Evolutionary conservation across 2,329 filamentous ascomycete species (phyloP), one percentile per base, ranked within the genome.

Genomic region (Trichoderma atrobrunneum): DNA sequence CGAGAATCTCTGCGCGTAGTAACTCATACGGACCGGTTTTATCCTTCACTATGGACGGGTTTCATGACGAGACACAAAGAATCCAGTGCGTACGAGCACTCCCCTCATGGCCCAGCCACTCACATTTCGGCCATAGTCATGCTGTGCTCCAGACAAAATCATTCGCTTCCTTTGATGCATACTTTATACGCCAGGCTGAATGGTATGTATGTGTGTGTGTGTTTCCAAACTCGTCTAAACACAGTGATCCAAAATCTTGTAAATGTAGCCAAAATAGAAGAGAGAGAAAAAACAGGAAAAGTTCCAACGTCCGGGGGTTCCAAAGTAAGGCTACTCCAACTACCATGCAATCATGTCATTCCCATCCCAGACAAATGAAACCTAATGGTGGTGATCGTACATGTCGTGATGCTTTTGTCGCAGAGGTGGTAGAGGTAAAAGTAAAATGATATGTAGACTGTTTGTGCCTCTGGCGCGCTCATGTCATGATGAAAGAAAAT

Each of bases 331-430:
- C 70, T 68, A 72, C 64, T 63, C 64, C 70, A 57, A 48, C 48
- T 61, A 61, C 59, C 71, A 63, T 72, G 71, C 71, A 72, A 26
- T 57, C 43, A 48, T 63, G 57, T 59, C 63, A 63, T 63, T 66
- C 57, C 64, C 48, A 62, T 70, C 54, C 56, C 67, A 54, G 21
- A 66, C 62, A 72, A 66, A 72, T 72, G 63, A 67, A 67, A 72
- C 56, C 21, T 54, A 26, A 60, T 61, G 34, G 56, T 61, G 34
- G 56, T 70, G 70, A 66, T 72, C 70, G 62, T 72, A 67, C 62
- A 72, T 68, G 59, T 72, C 65, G 64, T 72, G 7, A 72, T 62
- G 54, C 59, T 32, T 61, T 48, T 69, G 18, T 32, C 26, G 68
- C 51, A 71, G 48, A 54, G 24, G 32, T 8, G 51, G 57, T 57